A percentile compares a stretch with the other conserved stretches of the same genome.
Evolutionary conservation across 2,329 filamentous ascomycete genomes (phyloP).

Genomic region (Colletotrichum zoysiae): DNA sequence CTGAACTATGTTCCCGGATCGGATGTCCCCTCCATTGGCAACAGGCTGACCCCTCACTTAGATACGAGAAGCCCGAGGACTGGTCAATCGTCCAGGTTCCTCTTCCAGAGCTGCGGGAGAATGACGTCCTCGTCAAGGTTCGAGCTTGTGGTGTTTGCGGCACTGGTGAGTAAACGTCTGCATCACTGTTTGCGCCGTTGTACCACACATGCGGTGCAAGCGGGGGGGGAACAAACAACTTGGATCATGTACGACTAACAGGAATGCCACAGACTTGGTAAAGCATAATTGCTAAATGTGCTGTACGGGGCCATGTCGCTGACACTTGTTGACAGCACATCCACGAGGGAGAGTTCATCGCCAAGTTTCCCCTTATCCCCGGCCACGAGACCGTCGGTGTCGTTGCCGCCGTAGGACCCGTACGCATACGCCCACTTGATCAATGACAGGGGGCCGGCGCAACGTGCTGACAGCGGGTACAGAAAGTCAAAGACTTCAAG

Average conservation of each 20-base stretch:
- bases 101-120: constrained; percentile 69
- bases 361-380: constrained; percentile 74
- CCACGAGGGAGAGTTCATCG: constrained; percentile 76
- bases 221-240: not conserved
- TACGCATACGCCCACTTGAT: constrained; percentile 26
- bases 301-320: constrained; percentile 11
- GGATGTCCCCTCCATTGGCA: constrained; percentile 36
- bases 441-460: not conserved
- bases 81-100: constrained; percentile 73
- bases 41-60: constrained; percentile 46
- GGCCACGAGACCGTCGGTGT: constrained; percentile 78
- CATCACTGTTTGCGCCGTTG: not conserved
- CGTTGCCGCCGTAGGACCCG: constrained; percentile 68
- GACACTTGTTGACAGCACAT: constrained; percentile 59
- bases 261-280: constrained; percentile 53
- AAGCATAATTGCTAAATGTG: constrained; percentile 15
- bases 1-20: constrained; percentile 26
- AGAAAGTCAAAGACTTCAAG: constrained; percentile 70
- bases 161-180: constrained; percentile 56
- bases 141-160: constrained; percentile 75
- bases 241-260: constrained; percentile 20
- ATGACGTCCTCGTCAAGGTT: constrained; percentile 74
- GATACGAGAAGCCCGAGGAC: constrained; percentile 72
- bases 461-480: constrained; percentile 11
- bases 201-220: not conserved